Percentiles rank a stretch among this genome's conserved stretches.
Evolutionary conservation across 2,329 filamentous ascomycete genomes (phyloP).

Genomic region (Exserohilum turcica): DNA sequence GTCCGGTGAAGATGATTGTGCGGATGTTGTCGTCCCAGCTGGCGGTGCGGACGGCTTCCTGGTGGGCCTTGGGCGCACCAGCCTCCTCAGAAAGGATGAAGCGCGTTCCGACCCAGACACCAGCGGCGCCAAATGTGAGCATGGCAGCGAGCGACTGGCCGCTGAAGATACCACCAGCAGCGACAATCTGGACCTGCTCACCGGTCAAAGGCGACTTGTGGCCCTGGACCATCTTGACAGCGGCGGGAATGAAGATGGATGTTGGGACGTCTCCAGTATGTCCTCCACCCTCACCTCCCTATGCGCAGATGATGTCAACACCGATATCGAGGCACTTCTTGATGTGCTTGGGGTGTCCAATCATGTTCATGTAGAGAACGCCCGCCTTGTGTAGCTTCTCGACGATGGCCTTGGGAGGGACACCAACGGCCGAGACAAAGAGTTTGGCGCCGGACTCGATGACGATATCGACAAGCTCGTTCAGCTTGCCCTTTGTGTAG

Average conservation of each 20-base stretch:
- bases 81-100: conserved; percentile 96
- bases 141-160: conserved; percentile 87
- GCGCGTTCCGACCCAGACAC: conserved; percentile 95
- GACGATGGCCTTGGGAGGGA: conserved; percentile 86
- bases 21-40: conserved; percentile 94
- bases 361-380: conserved; percentile 99
- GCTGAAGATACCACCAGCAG: conserved; percentile 92
- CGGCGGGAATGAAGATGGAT: conserved; percentile 87
- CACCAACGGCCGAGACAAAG: conserved; percentile 95
- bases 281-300: conserved; percentile 96
- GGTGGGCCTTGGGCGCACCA: conserved; percentile 89
- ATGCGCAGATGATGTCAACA: conserved; percentile 95
- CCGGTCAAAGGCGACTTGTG: conserved; percentile 87
- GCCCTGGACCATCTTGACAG: conserved; percentile 79
- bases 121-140: conserved; percentile 88
- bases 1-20: conserved; percentile 98
- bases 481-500: conserved; percentile 98
- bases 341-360: conserved; percentile 98
- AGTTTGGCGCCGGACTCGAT: conserved; percentile 90
- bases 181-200: conserved; percentile 85
- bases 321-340: conserved; percentile 89
- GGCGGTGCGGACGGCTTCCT: conserved; percentile 90
- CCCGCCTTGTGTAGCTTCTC: conserved; percentile 86
- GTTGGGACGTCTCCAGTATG: conserved; percentile 96
- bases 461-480: conserved; percentile 86